These are phyloP conservation scores for Phoma herbarum DNA, from an alignment of 2,329 filamentous ascomycete species.

Conservation along the genomic window DNA sequence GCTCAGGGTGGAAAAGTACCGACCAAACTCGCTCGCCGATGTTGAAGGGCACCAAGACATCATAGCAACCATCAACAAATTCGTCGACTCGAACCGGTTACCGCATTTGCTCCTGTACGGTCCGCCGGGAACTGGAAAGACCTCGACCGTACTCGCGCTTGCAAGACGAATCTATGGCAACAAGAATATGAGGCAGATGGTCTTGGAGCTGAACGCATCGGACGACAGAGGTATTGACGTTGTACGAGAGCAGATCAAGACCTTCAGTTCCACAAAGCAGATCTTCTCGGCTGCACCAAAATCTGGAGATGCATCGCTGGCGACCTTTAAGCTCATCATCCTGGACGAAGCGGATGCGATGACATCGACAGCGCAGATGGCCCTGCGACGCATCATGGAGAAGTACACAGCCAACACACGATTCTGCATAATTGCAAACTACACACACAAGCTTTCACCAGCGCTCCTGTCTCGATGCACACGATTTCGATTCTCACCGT, in stretches of 20 bases:
- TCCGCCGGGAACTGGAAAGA: slow-evolving; percentile 96
- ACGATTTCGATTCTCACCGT: slow-evolving; percentile 90
- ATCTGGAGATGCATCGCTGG: slow-evolving; percentile 63
- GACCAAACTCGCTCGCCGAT: slow-evolving; percentile 85
- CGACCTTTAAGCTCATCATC: slow-evolving; percentile 93
- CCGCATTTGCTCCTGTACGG: slow-evolving; percentile 97
- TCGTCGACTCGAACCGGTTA: slow-evolving; percentile 90
- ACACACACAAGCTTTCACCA: slow-evolving; percentile 95
- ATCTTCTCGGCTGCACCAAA: slow-evolving; percentile 78
- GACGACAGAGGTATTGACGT: slow-evolving; percentile 98
- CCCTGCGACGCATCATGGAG: slow-evolving; percentile 95
- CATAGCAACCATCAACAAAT: slow-evolving; percentile 96
- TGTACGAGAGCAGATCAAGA: slow-evolving; percentile 96
- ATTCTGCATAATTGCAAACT: slow-evolving; percentile 99
- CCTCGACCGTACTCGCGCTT: slow-evolving; percentile 92
- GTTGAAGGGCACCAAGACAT: slow-evolving; percentile 98
- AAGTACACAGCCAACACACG: slow-evolving; percentile 98
- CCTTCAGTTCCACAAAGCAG: slow-evolving; percentile 96
- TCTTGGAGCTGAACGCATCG: slow-evolving; percentile 95
- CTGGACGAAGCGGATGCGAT: slow-evolving; percentile 99
- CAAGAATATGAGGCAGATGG: slow-evolving; percentile 97
- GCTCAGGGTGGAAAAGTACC: slow-evolving; percentile 92
- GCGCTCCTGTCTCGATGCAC: slow-evolving; percentile 93
- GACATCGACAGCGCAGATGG: slow-evolving; percentile 99
- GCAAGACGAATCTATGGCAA: slow-evolving; percentile 91